Base-by-base conservation (phyloP, 108 stramenopile genomes). In the Fistulifera pelliculosa region DNA sequence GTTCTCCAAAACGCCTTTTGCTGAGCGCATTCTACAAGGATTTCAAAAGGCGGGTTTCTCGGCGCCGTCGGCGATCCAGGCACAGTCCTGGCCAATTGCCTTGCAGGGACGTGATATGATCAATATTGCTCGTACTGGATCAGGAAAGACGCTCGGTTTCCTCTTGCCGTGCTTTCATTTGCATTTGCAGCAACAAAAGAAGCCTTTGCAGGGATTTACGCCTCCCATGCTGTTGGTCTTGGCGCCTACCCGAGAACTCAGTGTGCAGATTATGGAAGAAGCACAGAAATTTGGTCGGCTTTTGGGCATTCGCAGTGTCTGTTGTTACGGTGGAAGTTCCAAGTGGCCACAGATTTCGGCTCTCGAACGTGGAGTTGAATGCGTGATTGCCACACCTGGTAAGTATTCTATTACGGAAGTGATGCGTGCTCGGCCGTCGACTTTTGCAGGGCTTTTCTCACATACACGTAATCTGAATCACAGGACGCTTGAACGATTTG, bases 191-290 rank as follows among this genome's bases (percentile, higher is more conserved):
- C 54, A 35, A 31, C 68, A 70, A 40, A 65, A 53, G 16, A 22
- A 35, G 21, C 72, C 63, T 4, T 19, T 15, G 58, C 58, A 60
- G 42, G 56, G 56, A 15, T 44, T 24, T 42, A 16, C 47, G 1
- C 12, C 19, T 7, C 87, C 79, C 38, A 69, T 83, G 41, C 57
- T 93, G 41, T 60, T 98, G 23, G 79, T 98, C 31, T 74, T 98
- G 50, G 96, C 96, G 18, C 98, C 98, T n/a, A 99, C 98, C 0
- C 87, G 96, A 21, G 98, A 98, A 80, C 81, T 99, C 55, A 94
- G 95, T 16, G 81, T 79, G 24, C 99, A 99, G 76, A 99, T 98
- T 57, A 56, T 86, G 61, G 99, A 98, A 26, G 99, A 99, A 70
- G 72, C 94, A 1, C 80, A 81, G 55, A 91, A 93, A 61, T 99